Evolutionary conservation across 768 basidiomycete species (phyloP), one percentile per base, ranked within the genome.

Genomic region (Lentinus brumalis): DNA sequence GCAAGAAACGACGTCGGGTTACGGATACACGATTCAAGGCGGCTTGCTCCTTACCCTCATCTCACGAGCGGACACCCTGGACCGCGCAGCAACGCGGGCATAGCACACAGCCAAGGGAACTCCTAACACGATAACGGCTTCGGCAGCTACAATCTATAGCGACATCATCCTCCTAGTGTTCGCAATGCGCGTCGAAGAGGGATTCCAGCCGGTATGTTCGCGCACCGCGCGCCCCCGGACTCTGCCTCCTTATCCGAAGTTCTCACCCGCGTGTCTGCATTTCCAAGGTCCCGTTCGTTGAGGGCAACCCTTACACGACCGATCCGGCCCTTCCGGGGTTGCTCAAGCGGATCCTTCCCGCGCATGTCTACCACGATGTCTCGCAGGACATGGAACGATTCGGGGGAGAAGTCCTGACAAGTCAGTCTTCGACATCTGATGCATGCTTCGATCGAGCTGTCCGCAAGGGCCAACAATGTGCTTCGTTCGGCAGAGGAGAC

Each of bases 281-380:
- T 50, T 41, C 29, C 6, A 60, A 88, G 86, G 75, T 74, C 2
- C 83, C 80, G 9, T 85, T 83, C 65, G 71, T 71, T 0, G 84
- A 87, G 63, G 80, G 78, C 39, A 85, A 91, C 71, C 82, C 84
- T 4, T 91, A 85, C 66, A 76, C 77, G 39, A 73, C 79, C 29
- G 90, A 93, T 69, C 79, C 82, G 0, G 86, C 86, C 7, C 75
- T 93, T 5, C 86, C 87, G 9, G 73, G 74, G 42, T 70, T 93
- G 26, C 70, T 92, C 57, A 82, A 80, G 70, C 79, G 89, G 35
- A 67, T 82, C 8, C 64, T 90, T 1, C 87, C 89, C 4, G 40
- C 68, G 29, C 74, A 69, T 81, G 73, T 77, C 1, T 71, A 78
- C 51, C 42, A 68, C 40, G 83, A 84, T 54, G 76, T 91, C n/a